A percentile compares a stretch with the other conserved stretches of the same genome.
Evolutionary conservation across 345 rosid genomes (phyloP).

Genomic region (Ceriops tagal): DNA sequence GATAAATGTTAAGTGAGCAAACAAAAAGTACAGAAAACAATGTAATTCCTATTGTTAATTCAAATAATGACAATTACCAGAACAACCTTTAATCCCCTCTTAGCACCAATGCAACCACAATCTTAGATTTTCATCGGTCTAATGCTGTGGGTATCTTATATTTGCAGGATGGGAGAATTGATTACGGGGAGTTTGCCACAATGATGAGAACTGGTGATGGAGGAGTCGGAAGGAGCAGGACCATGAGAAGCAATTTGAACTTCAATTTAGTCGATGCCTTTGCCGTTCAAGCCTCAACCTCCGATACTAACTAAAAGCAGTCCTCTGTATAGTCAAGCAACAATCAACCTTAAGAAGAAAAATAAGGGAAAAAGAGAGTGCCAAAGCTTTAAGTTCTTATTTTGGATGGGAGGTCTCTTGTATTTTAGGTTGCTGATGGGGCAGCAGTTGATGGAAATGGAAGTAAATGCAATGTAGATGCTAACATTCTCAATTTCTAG

Average conservation of each 20-base stretch:
- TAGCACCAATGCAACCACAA: no score
- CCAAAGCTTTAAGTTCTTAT: background rate
- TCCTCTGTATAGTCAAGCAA: background rate
- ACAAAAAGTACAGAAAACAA: no score
- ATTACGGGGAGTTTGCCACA: constrained; percentile 74
- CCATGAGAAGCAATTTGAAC: constrained; percentile 76
- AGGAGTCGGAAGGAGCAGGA: constrained; percentile 61
- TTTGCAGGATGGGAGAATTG: constrained; percentile 80
- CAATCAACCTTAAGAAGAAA: background rate
- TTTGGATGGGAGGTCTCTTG: background rate
- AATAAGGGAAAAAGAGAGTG: background rate
- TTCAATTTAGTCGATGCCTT: constrained; percentile 70
- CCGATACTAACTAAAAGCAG: constrained; percentile 18
- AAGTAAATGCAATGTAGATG: background rate
- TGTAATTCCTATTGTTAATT: no score
- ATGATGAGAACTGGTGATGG: constrained; percentile 83
- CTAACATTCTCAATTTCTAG: background rate
- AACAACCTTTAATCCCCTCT: no score
- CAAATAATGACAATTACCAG: no score
- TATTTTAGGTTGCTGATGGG: background rate
- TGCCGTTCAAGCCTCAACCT: constrained; percentile 30
- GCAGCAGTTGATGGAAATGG: background rate
- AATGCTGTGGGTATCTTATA: background rate
- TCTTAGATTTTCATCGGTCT: no score
- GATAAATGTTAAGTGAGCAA: no score